A percentile compares a stretch with the other conserved stretches of the same genome.
Conservation (phyloP, 805 yeast genomes). For the Candida oleophila region DNA sequence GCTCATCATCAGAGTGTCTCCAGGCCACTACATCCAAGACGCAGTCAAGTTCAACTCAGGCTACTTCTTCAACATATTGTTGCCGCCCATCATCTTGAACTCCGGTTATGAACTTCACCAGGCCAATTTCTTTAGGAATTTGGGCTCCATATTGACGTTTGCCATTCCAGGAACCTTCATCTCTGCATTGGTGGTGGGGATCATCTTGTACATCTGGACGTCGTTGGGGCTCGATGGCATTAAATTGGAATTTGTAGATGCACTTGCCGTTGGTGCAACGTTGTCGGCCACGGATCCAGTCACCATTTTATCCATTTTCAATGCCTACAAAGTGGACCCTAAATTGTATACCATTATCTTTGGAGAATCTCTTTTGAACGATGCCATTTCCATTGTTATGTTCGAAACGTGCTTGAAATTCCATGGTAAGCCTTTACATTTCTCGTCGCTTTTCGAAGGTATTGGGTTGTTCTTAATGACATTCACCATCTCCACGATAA, state of each 20-base stretch:
- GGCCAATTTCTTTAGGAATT: slow-evolving; percentile 89
- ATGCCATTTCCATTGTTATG: slow-evolving; percentile 98
- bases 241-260: slow-evolving; percentile 90
- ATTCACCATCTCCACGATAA: slow-evolving; percentile 83
- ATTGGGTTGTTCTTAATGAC: slow-evolving; percentile 90
- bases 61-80: slow-evolving; percentile 86
- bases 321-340: slow-evolving; percentile 97
- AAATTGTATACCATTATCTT: slow-evolving; percentile 94
- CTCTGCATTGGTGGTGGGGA: slow-evolving; percentile 88
- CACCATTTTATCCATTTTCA: slow-evolving; percentile 91
- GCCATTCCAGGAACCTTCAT: slow-evolving; percentile 98
- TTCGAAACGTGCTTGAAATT: slow-evolving; percentile 97
- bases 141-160: slow-evolving; percentile 85
- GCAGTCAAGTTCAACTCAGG: slow-evolving; percentile 93
- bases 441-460: slow-evolving; percentile 87
- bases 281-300: slow-evolving; percentile 98
- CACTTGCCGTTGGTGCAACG: slow-evolving; percentile 96
- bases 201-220: slow-evolving; percentile 85
- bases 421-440: slow-evolving; percentile 74
- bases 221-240: slow-evolving; percentile 87
- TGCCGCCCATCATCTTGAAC: slow-evolving; percentile 95
- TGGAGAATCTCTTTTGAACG: slow-evolving; percentile 93
- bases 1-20: slow-evolving; percentile 79
- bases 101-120: slow-evolving; percentile 97
- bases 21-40: slow-evolving; percentile 97